phyloP scores from a whole-genome alignment of 305 asterid species.

The Fraxinus baroniana region DNA sequence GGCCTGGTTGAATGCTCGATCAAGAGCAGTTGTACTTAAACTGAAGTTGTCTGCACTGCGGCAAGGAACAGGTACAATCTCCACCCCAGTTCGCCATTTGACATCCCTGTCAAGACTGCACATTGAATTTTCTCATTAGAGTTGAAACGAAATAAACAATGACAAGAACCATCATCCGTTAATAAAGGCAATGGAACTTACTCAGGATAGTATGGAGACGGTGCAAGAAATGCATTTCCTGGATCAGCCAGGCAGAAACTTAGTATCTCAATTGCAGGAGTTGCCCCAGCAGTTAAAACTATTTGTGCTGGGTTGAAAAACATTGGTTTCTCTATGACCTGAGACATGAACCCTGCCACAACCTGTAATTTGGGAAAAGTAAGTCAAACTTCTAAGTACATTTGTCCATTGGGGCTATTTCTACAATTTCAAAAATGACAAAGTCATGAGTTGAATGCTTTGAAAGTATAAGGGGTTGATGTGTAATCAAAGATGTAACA shows the following conservation, averaged over 20 bases:
- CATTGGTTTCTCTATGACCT: constrained; percentile 37
- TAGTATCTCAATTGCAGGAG: constrained; percentile 60
- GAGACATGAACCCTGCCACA: constrained; percentile 57
- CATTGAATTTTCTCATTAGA: constrained; percentile 9
- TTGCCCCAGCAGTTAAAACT: constrained; percentile 49
- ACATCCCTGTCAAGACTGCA: constrained; percentile 56
- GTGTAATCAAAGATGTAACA: background rate
- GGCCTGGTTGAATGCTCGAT: constrained; percentile 53
- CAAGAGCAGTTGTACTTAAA: constrained; percentile 44
- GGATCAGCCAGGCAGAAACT: constrained; percentile 58
- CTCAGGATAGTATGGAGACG: constrained; percentile 64
- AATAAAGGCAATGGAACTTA: constrained; percentile 31
- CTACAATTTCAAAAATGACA: background rate
- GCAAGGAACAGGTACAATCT: constrained; percentile 58
- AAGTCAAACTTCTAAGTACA: background rate
- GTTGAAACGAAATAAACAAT: constrained; percentile 8
- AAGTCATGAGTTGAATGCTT: background rate
- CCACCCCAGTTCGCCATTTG: constrained; percentile 58
- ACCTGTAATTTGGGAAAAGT: constrained; percentile 34
- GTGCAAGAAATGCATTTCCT: constrained; percentile 67
- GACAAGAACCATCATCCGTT: background rate
- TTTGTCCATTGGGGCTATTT: background rate
- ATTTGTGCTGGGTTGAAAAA: constrained; percentile 48
- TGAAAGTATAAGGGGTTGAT: background rate
- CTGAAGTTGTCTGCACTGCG: constrained; percentile 60